Evolutionary conservation across 345 rosid genomes (phyloP).

Genomic region (Brassica carinata): DNA sequence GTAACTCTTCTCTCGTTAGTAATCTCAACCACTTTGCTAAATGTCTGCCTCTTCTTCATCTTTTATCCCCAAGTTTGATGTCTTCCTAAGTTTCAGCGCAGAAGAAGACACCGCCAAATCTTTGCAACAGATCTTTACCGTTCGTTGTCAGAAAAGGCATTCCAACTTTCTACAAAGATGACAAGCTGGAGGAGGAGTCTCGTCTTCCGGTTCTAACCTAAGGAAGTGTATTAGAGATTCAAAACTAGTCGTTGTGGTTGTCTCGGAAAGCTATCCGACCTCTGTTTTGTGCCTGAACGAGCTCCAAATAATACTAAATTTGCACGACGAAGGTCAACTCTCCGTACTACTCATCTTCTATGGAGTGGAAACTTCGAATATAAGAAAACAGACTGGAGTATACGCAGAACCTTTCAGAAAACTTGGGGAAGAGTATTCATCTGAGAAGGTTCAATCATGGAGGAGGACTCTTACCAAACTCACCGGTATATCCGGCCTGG

Average conservation of each 20-base stretch:
- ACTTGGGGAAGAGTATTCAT: background rate
- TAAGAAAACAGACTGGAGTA: background rate
- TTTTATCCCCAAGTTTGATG: background rate
- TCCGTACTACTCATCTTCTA: background rate
- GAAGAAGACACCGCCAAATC: background rate
- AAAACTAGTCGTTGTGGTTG: background rate
- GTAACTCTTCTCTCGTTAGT: too few species aligned
- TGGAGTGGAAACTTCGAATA: background rate
- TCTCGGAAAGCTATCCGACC: background rate
- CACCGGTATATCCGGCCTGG: background rate
- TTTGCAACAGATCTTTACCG: background rate
- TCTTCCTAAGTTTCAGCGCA: background rate
- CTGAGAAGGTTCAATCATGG: constrained; percentile 27
- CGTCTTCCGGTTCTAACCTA: background rate
- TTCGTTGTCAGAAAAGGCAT: background rate
- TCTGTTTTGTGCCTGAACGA: constrained; percentile 4
- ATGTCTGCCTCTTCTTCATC: constrained; percentile 1
- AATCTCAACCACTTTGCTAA: background rate
- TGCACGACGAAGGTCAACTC: background rate
- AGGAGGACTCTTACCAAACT: constrained; percentile 15
- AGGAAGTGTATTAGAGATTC: background rate
- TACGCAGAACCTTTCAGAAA: background rate
- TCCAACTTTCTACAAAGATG: background rate
- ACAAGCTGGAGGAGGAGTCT: background rate
- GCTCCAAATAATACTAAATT: constrained; percentile 7